Percentiles rank a stretch among this genome's conserved stretches.
Conservation (phyloP, 2,329 filamentous ascomycete species). For the Exophiala sideris region DNA sequence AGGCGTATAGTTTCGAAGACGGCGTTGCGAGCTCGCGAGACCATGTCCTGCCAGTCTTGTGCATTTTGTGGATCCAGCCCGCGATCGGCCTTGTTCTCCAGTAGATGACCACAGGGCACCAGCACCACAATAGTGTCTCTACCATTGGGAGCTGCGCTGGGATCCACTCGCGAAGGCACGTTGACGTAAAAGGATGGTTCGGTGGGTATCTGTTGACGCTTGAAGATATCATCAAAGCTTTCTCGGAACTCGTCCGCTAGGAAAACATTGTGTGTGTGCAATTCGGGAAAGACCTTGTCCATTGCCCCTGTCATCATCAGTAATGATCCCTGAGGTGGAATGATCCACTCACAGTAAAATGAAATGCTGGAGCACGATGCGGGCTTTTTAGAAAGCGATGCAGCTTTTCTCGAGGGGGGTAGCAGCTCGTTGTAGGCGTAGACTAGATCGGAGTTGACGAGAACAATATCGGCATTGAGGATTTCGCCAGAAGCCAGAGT, state of each 20-base stretch:
- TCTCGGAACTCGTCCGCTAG: constrained; percentile 68
- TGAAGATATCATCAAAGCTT: constrained; percentile 74
- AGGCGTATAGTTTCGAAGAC: constrained; percentile 60
- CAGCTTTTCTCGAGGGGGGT: constrained; percentile 47
- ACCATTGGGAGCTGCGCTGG: constrained; percentile 62
- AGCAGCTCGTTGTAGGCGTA: constrained; percentile 72
- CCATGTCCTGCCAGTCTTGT: constrained; percentile 61
- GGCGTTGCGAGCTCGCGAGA: constrained; percentile 56
- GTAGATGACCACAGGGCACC: constrained; percentile 68
- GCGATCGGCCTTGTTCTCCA: constrained; percentile 33
- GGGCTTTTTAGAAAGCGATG: constrained; percentile 34
- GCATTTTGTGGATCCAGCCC: constrained; percentile 31
- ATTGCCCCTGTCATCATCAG: constrained; percentile 50
- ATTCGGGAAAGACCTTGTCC: constrained; percentile 57
- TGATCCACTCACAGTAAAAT: constrained; percentile 60
- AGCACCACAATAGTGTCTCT: constrained; percentile 67
- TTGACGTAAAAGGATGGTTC: constrained; percentile 76
- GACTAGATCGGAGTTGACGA: constrained; percentile 70
- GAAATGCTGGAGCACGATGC: constrained; percentile 68
- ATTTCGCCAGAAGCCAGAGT: constrained; percentile 55
- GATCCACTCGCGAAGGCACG: constrained; percentile 67
- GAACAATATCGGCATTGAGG: constrained; percentile 62
- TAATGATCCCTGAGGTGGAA: background rate
- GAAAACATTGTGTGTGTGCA: constrained; percentile 73
- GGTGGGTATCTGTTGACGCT: constrained; percentile 61